Percentiles rank a stretch among this genome's conserved stretches.
Evolutionary conservation across 345 rosid species (phyloP).

Genomic region (Gossypium ekmanianum): DNA sequence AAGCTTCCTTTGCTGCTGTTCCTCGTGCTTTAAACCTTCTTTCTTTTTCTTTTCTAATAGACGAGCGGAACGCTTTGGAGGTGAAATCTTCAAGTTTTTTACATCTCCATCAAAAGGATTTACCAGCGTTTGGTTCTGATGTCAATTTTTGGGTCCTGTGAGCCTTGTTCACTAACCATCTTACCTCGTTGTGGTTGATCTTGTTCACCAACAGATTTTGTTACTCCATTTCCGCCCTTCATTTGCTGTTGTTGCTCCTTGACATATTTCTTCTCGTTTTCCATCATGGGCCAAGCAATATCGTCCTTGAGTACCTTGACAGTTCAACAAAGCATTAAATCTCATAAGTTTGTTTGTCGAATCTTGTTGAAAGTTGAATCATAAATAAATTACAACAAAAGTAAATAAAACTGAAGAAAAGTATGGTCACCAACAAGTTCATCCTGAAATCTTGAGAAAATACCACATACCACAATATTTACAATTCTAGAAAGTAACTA

Average conservation of each 20-base stretch:
- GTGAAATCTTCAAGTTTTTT: background rate
- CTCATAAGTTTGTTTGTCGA: background rate
- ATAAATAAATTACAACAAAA: background rate
- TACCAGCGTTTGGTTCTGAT: background rate
- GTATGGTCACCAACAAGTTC: background rate
- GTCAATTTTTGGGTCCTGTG: background rate
- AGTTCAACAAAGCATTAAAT: background rate
- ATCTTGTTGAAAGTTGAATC: constrained; percentile 3
- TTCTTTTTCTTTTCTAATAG: background rate
- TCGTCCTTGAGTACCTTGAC: constrained; percentile 11
- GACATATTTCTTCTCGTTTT: background rate
- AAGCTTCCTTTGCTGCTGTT: background rate
- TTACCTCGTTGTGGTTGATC: background rate
- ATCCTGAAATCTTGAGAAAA: background rate
- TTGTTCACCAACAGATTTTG: background rate
- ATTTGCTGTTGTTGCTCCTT: background rate
- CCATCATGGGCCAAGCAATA: background rate
- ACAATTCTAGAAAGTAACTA: background rate
- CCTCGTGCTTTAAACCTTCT: background rate
- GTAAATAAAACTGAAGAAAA: background rate
- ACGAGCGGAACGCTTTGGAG: background rate
- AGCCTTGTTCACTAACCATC: background rate
- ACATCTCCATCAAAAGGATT: background rate
- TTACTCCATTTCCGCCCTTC: background rate
- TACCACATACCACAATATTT: background rate